phyloP scores from a whole-genome alignment of 2,329 filamentous ascomycete species.

The Plectosphaerella plurivora region DNA sequence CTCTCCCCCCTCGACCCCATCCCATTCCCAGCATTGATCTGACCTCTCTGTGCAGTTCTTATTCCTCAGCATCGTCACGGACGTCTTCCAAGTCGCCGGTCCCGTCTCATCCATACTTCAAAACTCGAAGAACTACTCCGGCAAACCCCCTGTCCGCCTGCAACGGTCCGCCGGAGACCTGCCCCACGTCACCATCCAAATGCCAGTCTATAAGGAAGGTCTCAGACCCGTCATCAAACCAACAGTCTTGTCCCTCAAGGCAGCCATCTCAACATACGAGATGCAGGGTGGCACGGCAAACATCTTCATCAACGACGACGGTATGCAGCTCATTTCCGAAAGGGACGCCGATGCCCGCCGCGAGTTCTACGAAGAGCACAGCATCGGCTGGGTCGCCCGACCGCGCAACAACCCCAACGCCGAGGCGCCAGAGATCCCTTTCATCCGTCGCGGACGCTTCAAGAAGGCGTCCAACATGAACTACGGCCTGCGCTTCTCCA shows the following conservation, averaged over 20 bases:
- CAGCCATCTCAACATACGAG: slow-evolving; percentile 46
- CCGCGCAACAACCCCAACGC: slow-evolving; percentile 38
- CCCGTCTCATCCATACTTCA: slow-evolving; percentile 37
- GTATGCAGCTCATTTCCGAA: slow-evolving; percentile 55
- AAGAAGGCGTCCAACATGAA: slow-evolving; percentile 69
- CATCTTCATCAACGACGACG: slow-evolving; percentile 66
- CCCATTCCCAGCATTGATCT: not conserved
- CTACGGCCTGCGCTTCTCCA: slow-evolving; percentile 52
- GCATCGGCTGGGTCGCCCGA: slow-evolving; percentile 52
- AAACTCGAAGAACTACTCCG: slow-evolving; percentile 41
- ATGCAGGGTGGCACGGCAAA: slow-evolving; percentile 59
- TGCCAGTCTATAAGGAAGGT: slow-evolving; percentile 38
- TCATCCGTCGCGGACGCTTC: slow-evolving; percentile 55
- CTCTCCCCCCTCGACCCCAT: not conserved
- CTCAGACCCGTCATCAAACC: slow-evolving; percentile 39
- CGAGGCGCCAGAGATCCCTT: slow-evolving; percentile 35
- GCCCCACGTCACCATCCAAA: slow-evolving; percentile 39
- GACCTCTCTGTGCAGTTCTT: slow-evolving; percentile 28
- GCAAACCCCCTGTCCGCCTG: slow-evolving; percentile 25
- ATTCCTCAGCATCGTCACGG: slow-evolving; percentile 35
- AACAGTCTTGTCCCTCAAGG: slow-evolving; percentile 42
- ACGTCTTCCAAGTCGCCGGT: slow-evolving; percentile 41
- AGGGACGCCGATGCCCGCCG: slow-evolving; percentile 43
- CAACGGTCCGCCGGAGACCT: slow-evolving; percentile 25
- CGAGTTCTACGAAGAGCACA: slow-evolving; percentile 54